phyloP scores from a whole-genome alignment of 768 basidiomycete species.

The Amanita fuliginea region DNA sequence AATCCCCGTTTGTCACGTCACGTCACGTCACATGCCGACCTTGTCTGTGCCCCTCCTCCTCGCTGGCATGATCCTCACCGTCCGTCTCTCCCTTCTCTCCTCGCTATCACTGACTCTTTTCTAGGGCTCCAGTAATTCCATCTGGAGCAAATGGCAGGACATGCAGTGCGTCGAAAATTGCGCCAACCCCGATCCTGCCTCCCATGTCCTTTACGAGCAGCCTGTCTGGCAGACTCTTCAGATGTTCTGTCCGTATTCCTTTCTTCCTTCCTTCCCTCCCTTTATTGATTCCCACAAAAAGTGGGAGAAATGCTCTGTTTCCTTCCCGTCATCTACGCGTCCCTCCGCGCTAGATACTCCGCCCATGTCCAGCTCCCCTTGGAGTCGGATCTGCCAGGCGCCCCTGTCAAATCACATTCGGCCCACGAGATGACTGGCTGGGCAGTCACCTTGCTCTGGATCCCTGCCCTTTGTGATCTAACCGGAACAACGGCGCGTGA shows the following conservation, averaged over 20 bases:
- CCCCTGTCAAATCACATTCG: constrained; percentile 22
- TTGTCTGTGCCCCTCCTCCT: constrained; percentile 70
- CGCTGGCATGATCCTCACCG: constrained; percentile 87
- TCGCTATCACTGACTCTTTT: constrained; percentile 1
- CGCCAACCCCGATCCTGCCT: constrained; percentile 42
- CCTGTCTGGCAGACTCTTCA: constrained; percentile 89
- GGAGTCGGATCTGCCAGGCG: constrained; percentile 26
- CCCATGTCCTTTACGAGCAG: constrained; percentile 79
- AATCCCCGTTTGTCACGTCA: too few species aligned
- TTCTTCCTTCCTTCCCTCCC: constrained; percentile 13
- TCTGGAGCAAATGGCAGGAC: constrained; percentile 88
- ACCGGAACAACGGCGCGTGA: constrained; percentile 77
- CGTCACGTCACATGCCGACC: constrained; percentile 24
- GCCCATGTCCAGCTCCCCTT: constrained; percentile 44
- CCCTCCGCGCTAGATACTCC: constrained; percentile 37
- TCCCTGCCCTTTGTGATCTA: constrained; percentile 84
- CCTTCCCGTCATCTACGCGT: constrained; percentile 70
- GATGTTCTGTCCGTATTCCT: constrained; percentile 64
- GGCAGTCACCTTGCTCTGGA: constrained; percentile 71
- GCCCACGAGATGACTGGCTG: constrained; percentile 48
- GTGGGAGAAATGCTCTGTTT: constrained; percentile 97
- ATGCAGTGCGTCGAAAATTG: constrained; percentile 99
- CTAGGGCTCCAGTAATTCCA: constrained; percentile 70
- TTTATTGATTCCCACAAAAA: constrained; percentile 26
- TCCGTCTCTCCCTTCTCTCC: constrained; percentile 13